Evolutionary conservation across 2,329 filamentous ascomycete species (phyloP), one percentile per base, ranked within the genome.

Genomic region (Fusarium solani-melongenae): DNA sequence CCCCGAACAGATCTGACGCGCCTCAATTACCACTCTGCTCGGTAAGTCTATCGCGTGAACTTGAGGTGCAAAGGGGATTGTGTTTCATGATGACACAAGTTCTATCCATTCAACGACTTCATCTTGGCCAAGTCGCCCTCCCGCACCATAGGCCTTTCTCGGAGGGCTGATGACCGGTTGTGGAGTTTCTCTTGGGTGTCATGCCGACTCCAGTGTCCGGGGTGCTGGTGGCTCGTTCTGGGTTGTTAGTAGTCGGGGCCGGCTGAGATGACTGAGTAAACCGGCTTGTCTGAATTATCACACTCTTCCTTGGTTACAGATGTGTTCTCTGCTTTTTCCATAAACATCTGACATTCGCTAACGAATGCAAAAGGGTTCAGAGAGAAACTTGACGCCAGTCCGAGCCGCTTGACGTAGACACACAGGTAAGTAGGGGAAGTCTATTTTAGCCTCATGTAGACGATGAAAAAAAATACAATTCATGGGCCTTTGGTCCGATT

Each of bases 41-140:
- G 38, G 66, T 74, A 76, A 69, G 76, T 79, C 33, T 29, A 34
- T 24, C 3, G 29, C 34, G 60, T 56, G 44, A 61, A 14, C 41
- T 38, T 15, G 46, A 31, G 27, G 36, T 46, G 49, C 29, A 41
- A 66, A 34, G 36, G 66, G 58, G 63, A 61, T 49, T 53, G 66
- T 67, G 31, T 56, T 63, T 38, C 67, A 80, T 84, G 82, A 84
- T 84, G 82, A 84, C 71, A 81, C 81, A 84, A 91, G 91, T 90
- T 90, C 75, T 91, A 92, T 93, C 91, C 91, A 93, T 93, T 93
- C 91, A 88, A 92, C 90, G 88, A 92, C 86, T 82, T 87, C 88
- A 86, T 88, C 83, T 84, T 84, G 81, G 86, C 91, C 92, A 86
- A 92, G 91, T 89, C 88, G 90, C 89, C 85, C 92, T 94, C 88